Evolutionary conservation across 1,139 yeast species (phyloP).

Genomic region (Blastobotrys persicus): DNA sequence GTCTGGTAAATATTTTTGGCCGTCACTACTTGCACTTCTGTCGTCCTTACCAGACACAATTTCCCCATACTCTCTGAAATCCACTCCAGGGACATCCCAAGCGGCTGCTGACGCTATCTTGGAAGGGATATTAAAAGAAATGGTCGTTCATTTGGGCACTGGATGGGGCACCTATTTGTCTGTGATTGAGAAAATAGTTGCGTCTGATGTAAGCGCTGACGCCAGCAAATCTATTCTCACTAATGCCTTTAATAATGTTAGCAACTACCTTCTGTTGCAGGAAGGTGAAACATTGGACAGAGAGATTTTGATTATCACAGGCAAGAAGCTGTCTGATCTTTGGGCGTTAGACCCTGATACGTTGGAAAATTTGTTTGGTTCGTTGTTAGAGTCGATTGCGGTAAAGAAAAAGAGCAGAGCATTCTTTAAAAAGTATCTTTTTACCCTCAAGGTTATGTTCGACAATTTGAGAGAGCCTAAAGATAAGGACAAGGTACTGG

Average conservation of each 20-base stretch:
- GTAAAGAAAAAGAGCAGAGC: conserved; percentile 12
- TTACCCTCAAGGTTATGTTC: conserved; percentile 15
- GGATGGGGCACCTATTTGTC: conserved; percentile 31
- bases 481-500: conserved; percentile 11
- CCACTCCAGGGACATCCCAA: conserved; percentile 21
- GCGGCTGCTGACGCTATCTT: conserved; percentile 28
- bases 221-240: conserved; percentile 15
- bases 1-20: conserved; percentile 35
- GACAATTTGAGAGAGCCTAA: conserved; percentile 13
- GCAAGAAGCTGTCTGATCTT: conserved; percentile 25
- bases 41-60: conserved; percentile 24
- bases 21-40: conserved; percentile 26
- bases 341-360: conserved; percentile 14
- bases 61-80: conserved; percentile 23
- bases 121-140: conserved; percentile 31
- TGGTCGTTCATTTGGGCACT: conserved; percentile 19
- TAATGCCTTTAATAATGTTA: conserved; percentile 13
- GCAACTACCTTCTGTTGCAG: conserved; percentile 17
- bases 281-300: conserved; percentile 20
- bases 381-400: conserved; percentile 15
- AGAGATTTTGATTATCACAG: conserved; percentile 21
- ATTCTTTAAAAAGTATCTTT: conserved; percentile 17
- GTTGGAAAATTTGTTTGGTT: conserved; percentile 6
- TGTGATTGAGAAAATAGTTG: conserved; percentile 23
- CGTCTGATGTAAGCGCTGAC: conserved; percentile 11